These are phyloP conservation scores for Fusarium succisae DNA, from an alignment of 2,329 filamentous ascomycete genomes.

Conservation along the genomic window DNA sequence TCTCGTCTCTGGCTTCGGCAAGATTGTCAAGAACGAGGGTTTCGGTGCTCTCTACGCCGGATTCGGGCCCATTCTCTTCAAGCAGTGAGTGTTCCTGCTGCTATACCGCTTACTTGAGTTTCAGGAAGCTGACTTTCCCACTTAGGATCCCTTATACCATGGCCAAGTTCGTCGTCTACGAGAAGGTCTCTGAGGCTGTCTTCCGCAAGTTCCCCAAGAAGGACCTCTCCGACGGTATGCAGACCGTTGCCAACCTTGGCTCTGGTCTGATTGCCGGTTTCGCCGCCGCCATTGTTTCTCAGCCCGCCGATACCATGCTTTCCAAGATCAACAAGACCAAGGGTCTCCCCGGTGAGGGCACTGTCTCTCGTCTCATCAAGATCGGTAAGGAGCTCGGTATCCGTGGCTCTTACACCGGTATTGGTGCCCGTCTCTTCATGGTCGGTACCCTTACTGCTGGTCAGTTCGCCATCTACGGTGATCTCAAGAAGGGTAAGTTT, in stretches of 20 bases:
- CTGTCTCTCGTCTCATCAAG: constrained; percentile 82
- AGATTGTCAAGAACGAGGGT: constrained; percentile 86
- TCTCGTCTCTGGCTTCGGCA: constrained; percentile 80
- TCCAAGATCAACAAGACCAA: constrained; percentile 97
- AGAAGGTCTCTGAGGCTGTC: constrained; percentile 83
- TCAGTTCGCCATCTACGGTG: constrained; percentile 91
- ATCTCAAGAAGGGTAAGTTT: constrained; percentile 43
- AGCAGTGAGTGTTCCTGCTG: constrained; percentile 49
- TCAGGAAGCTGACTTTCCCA: constrained; percentile 28
- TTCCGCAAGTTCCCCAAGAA: constrained; percentile 77
- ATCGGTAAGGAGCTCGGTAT: constrained; percentile 87
- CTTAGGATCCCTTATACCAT: constrained; percentile 88
- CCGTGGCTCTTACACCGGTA: constrained; percentile 80
- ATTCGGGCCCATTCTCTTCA: constrained; percentile 85
- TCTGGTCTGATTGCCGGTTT: constrained; percentile 70
- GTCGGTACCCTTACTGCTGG: constrained; percentile 79
- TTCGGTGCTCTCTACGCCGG: constrained; percentile 88
- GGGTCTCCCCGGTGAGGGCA: constrained; percentile 86
- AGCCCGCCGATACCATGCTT: constrained; percentile 93
- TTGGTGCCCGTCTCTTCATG: constrained; percentile 74
- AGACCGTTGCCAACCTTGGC: constrained; percentile 83
- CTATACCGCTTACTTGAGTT: not conserved
- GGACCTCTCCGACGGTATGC: constrained; percentile 70
- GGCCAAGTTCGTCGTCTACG: constrained; percentile 94
- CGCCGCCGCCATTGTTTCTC: constrained; percentile 85